Evolutionary conservation across 2,329 filamentous ascomycete genomes (phyloP).

Genomic region (Colletotrichum kahawae): DNA sequence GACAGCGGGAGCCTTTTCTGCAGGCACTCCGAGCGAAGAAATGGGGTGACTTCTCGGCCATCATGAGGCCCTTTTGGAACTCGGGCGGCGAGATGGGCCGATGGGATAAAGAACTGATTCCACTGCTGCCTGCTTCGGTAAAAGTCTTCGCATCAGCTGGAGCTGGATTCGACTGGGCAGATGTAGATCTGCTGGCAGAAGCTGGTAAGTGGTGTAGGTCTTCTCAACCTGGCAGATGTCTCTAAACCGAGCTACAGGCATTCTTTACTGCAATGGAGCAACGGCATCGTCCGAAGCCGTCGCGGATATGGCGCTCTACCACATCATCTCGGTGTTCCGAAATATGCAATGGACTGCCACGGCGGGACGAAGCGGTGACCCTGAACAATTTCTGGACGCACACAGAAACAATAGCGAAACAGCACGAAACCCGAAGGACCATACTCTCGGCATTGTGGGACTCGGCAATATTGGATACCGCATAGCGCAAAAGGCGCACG

Average conservation of each 20-base stretch:
- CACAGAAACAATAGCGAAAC: slow-evolving; percentile 57
- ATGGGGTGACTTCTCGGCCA: slow-evolving; percentile 47
- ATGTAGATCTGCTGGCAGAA: slow-evolving; percentile 44
- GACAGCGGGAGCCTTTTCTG: slow-evolving; percentile 41
- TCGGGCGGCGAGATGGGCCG: slow-evolving; percentile 70
- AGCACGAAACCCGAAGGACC: slow-evolving; percentile 60
- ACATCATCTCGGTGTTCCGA: slow-evolving; percentile 64
- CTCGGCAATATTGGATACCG: slow-evolving; percentile 59
- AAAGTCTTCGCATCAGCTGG: slow-evolving; percentile 65
- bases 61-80: slow-evolving; percentile 67
- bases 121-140: slow-evolving; percentile 55
- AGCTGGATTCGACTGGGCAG: slow-evolving; percentile 68
- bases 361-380: slow-evolving; percentile 51
- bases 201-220: background rate
- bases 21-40: slow-evolving; percentile 38
- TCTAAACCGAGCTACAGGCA: slow-evolving; percentile 29
- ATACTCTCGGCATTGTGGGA: slow-evolving; percentile 62
- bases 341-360: slow-evolving; percentile 59
- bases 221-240: background rate
- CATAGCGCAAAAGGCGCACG: slow-evolving; percentile 60
- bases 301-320: slow-evolving; percentile 64
- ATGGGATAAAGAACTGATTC: slow-evolving; percentile 65
- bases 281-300: slow-evolving; percentile 66
- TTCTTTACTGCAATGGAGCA: slow-evolving; percentile 68
- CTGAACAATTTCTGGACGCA: slow-evolving; percentile 49